A percentile compares a stretch with the other conserved stretches of the same genome.
Conservation (phyloP, 1,284 basidiomycete species). For the Fistulinella cinereoalba region DNA sequence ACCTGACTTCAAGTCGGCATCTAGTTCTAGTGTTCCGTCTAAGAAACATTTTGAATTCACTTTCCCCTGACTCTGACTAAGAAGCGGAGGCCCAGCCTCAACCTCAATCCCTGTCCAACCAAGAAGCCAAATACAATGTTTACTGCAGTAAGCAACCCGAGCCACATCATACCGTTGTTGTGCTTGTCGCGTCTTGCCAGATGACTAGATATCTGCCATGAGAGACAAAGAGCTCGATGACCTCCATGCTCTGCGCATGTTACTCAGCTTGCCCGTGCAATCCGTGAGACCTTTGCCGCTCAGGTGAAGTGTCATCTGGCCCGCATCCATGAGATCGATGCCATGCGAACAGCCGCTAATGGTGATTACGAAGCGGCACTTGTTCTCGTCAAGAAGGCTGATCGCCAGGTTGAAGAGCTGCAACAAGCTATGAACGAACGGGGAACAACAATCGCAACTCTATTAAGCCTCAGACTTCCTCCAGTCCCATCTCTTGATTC, state of each 20-base stretch:
- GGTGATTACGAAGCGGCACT: background rate
- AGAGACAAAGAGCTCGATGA: background rate
- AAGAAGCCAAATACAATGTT: background rate
- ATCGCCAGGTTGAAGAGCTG: background rate
- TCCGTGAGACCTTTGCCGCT: background rate
- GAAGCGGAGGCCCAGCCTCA: too few species aligned
- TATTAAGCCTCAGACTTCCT: too few species aligned
- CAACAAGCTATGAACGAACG: too few species aligned
- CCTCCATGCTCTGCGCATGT: background rate
- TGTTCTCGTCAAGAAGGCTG: background rate
- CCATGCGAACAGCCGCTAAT: background rate
- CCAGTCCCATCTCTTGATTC: too few species aligned
- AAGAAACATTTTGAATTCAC: too few species aligned
- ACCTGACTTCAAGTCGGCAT: too few species aligned
- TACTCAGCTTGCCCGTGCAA: background rate
- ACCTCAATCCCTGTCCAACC: too few species aligned
- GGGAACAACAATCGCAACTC: too few species aligned
- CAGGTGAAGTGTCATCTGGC: background rate
- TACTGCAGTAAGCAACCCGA: background rate
- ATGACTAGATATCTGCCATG: background rate
- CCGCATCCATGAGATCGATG: background rate
- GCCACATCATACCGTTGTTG: background rate
- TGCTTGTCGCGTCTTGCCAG: background rate
- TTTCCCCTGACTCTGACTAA: too few species aligned
- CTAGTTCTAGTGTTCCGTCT: too few species aligned